Conservation (phyloP, 1,284 basidiomycete species). For the Pascua guehoae region DNA sequence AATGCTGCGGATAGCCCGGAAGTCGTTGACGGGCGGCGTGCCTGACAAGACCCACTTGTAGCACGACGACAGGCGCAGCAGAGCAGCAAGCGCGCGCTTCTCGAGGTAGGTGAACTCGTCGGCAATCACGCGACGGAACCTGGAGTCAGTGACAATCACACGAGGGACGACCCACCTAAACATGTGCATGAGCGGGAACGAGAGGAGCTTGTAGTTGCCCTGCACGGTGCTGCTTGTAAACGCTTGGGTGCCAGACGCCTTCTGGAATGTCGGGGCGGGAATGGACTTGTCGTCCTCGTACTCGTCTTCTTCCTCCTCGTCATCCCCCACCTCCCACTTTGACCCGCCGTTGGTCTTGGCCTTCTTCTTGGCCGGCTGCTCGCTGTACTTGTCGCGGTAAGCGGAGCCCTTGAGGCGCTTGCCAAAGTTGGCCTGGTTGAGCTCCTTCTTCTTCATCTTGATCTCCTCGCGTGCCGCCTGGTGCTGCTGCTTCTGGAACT, state of each 20-base stretch:
- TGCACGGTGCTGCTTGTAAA: conserved; percentile 58
- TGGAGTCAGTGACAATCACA: conserved; percentile 16
- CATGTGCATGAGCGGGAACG: conserved; percentile 79
- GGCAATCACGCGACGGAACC: conserved; percentile 77
- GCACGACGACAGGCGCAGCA: conserved; percentile 72
- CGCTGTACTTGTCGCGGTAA: conserved; percentile 41
- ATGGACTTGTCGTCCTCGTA: conserved; percentile 9
- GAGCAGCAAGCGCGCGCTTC: conserved; percentile 70
- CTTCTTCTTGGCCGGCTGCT: conserved; percentile 53
- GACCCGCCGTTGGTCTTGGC: conserved; percentile 19
- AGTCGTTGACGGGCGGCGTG: conserved; percentile 88
- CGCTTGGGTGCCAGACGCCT: conserved; percentile 23
- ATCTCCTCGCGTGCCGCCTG: conserved; percentile 25
- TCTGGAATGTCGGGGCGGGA: conserved; percentile 31
- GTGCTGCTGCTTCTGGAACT: conserved; percentile 57
- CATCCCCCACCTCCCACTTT: conserved; percentile 40
- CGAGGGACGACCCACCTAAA: conserved; percentile 57
- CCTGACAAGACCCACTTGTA: conserved; percentile 94
- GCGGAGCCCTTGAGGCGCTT: conserved; percentile 44
- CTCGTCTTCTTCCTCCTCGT: conserved; percentile 26
- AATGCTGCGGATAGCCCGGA: conserved; percentile 73
- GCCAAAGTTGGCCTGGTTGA: conserved; percentile 40
- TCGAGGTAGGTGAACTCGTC: conserved; percentile 95
- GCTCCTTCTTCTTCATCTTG: conserved; percentile 37
- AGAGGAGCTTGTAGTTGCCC: conserved; percentile 73